These are phyloP conservation scores for Eucalyptus caleyi DNA, from an alignment of 345 rosid species.

Conservation along the genomic window DNA sequence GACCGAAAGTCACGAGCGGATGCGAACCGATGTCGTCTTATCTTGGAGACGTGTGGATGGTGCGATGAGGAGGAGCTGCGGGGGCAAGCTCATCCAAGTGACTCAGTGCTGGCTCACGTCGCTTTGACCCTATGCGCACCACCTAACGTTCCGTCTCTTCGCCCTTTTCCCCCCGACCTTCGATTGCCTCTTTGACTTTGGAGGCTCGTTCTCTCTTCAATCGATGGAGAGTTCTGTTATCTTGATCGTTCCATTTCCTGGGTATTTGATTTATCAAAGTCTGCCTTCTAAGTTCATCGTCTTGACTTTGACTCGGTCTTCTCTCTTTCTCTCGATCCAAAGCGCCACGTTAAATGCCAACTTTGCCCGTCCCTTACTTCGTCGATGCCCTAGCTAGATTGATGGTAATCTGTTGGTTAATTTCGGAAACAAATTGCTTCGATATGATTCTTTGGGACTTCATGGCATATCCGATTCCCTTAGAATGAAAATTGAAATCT, in stretches of 20 bases:
- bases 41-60: neutral
- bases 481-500: neutral
- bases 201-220: neutral
- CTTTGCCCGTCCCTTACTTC: neutral
- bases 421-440: neutral
- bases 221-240: neutral
- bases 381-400: neutral
- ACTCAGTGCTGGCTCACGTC: neutral
- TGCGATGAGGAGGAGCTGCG: neutral
- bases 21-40: neutral
- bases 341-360: neutral
- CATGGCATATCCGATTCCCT: neutral
- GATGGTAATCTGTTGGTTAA: neutral
- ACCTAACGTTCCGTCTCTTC: neutral
- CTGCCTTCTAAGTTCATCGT: neutral
- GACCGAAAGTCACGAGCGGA: neutral
- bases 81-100: neutral
- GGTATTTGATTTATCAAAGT: neutral
- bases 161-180: neutral
- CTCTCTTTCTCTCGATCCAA: neutral
- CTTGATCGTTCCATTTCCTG: neutral
- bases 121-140: neutral
- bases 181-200: neutral
- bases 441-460: neutral
- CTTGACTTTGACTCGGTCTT: neutral